These are phyloP conservation scores for Parastagonospora nodorum DNA, from an alignment of 2,329 filamentous ascomycete genomes.

Conservation along the genomic window DNA sequence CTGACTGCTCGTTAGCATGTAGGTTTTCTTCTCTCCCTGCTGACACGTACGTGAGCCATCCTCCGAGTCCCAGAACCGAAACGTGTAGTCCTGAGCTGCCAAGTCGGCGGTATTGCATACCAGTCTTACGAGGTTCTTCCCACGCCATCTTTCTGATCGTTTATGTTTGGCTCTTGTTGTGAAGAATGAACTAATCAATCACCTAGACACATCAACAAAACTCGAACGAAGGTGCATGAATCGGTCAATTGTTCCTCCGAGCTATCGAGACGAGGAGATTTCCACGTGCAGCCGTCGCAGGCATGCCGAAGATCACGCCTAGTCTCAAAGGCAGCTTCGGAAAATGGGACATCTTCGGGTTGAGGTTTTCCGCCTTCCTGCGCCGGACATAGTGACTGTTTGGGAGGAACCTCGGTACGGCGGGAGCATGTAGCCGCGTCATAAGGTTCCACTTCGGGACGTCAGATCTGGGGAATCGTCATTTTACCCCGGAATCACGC, in stretches of 20 bases:
- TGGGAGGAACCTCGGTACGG: neutral
- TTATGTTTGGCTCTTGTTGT: neutral
- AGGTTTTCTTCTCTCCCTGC: neutral
- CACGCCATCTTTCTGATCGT: conserved; percentile 26
- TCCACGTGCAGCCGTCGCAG: too few relatives aligned
- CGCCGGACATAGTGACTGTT: conserved; percentile 4
- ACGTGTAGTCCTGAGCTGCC: conserved; percentile 76
- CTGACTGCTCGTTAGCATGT: conserved; percentile 3
- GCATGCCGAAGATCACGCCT: neutral
- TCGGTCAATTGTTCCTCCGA: neutral
- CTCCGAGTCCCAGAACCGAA: conserved; percentile 70
- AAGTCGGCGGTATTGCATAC: conserved; percentile 68
- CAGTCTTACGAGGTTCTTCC: conserved; percentile 39
- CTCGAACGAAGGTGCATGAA: neutral
- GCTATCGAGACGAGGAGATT: too few relatives aligned
- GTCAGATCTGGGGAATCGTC: conserved; percentile 9
- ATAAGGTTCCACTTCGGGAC: neutral
- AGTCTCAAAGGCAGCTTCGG: neutral
- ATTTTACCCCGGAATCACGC: conserved; percentile 15
- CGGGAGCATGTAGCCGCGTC: conserved; percentile 1
- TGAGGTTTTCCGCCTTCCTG: neutral
- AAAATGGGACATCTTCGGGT: neutral
- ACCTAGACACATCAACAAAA: neutral
- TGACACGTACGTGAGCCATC: conserved; percentile 66
- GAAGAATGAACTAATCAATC: neutral